phyloP scores from a whole-genome alignment of 1,284 basidiomycete species.

The Ustilago loliicola region DNA sequence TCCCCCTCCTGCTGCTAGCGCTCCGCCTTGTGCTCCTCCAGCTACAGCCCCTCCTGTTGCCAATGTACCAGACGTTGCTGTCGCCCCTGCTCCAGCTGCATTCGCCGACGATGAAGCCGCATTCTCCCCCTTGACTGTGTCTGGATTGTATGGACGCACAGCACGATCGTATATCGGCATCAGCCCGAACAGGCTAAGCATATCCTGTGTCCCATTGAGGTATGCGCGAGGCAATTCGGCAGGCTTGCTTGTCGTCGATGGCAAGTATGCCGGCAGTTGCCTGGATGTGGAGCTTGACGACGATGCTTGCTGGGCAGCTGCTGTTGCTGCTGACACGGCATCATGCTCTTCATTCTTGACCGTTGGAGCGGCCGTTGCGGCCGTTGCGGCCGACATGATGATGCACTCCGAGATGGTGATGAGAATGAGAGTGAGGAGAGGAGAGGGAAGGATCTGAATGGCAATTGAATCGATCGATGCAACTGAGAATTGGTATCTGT shows the following conservation, averaged over 20 bases:
- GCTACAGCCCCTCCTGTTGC: background rate
- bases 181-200: conserved; percentile 54
- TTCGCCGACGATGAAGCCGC: conserved; percentile 2
- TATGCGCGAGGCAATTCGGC: conserved; percentile 34
- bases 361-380: conserved; percentile 9
- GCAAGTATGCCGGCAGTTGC: conserved; percentile 35
- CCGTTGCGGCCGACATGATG: conserved; percentile 25
- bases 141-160: conserved; percentile 57
- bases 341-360: conserved; percentile 27
- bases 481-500: background rate
- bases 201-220: conserved; percentile 62
- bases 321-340: conserved; percentile 5
- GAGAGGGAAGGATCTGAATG: background rate
- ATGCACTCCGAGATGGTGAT: background rate
- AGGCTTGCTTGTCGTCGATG: conserved; percentile 39
- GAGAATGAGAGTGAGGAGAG: background rate
- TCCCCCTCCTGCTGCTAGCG: background rate
- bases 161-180: conserved; percentile 62
- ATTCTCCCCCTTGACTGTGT: conserved; percentile 27
- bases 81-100: background rate
- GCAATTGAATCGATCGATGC: too few species aligned
- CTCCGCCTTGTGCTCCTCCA: background rate
- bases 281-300: background rate
- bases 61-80: background rate
- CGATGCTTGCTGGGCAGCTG: conserved; percentile 14